Evolutionary conservation across 208 protist species (phyloP), one percentile per base, ranked within the genome.

Genomic region (Tritrichomonas foetus): DNA sequence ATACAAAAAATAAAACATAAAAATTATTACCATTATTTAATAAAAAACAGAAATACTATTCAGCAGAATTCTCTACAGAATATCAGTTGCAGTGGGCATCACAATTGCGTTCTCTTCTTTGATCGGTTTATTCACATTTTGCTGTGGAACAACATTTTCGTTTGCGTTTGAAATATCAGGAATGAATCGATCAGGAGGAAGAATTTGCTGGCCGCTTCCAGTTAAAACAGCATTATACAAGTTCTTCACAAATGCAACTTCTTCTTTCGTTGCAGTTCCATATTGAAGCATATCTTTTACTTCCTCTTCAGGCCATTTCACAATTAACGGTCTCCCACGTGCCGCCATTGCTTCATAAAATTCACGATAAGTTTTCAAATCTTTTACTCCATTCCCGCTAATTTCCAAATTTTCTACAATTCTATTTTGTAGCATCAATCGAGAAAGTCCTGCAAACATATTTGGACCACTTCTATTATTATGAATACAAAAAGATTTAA

Each of bases 231-330:
- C 53, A 61, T 61, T 16, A 61, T 61, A 61, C 5, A 61, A 22
- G 11, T 82, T 14, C 50, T 82, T 82, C 22, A 39, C 74, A n/a
- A 50, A 50, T 82, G 44, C 41, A 39, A 82, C 50, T 22, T 50
- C 39, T n/a, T 50, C 33, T 49, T 82, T 39, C 14, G 33, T 50
- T 3, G 74, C 74, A 8, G 33, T 39, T 82, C 74, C 74, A 39
- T n/a, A 82, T 50, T 82, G 74, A 8, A 82, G 39, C 11, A 82
- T 82, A 16, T 82, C 74, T 9, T 39, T 49, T 41, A 82, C 50
- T 82, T 82, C 74, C 50, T 82, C 9, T 50, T 82, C 74, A 25
- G 74, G 74, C 74, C 74, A 82, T 30, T 82, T 39, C 0, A 82
- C 41, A 41, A 50, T 50, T 8, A 82, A 49, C 50, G 33, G 33